Conservation (phyloP, 2,329 filamentous ascomycete genomes). For the Cladosporium sp. region DNA sequence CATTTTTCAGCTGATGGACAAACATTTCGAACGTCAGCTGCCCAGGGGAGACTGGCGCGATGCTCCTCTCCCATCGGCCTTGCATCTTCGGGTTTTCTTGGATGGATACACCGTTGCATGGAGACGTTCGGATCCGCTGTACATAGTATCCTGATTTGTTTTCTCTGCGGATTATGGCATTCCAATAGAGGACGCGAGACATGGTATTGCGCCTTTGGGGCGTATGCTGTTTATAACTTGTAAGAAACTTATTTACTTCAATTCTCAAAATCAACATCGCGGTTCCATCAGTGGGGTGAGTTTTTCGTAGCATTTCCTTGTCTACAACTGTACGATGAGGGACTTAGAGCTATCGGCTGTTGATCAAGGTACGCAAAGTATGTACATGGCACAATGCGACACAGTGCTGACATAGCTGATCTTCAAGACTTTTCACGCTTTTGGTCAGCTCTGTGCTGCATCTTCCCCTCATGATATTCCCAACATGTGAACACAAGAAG, state of each 20-base stretch:
- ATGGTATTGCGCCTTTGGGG: not conserved
- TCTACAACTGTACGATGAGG: not conserved
- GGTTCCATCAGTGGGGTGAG: not conserved
- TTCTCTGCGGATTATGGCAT: not conserved
- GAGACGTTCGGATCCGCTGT: not conserved
- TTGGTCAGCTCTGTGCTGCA: not conserved
- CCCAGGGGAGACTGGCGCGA: not conserved
- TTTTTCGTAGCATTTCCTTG: not conserved
- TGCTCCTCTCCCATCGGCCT: not conserved
- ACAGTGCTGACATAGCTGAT: slow-evolving; percentile 15
- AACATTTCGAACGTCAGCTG: not conserved
- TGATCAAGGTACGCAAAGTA: not conserved
- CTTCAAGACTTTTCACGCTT: not conserved
- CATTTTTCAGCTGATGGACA: not conserved
- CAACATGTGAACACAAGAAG: not conserved
- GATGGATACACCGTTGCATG: not conserved
- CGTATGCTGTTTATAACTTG: slow-evolving; percentile 9
- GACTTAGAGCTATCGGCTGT: not conserved
- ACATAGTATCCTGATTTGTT: not conserved
- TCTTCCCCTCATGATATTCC: not conserved
- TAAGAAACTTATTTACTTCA: not conserved
- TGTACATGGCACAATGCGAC: not conserved
- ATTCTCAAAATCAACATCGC: not conserved
- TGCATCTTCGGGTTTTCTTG: not conserved
- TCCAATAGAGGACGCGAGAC: slow-evolving; percentile 1